phyloP scores from a whole-genome alignment of 768 basidiomycete genomes.

The Lyophyllum decastes region DNA sequence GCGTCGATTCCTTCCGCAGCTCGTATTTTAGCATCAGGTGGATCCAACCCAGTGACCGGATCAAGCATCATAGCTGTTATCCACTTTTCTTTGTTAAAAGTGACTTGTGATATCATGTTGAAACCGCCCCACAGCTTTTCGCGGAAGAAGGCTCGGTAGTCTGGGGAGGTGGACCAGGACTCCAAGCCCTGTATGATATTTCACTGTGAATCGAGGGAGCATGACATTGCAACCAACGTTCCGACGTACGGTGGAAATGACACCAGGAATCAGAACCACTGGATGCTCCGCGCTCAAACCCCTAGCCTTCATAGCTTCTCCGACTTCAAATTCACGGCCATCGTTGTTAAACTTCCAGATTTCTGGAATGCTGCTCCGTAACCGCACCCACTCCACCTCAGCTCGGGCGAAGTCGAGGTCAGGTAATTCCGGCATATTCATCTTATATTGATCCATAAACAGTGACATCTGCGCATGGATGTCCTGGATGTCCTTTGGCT shows the following conservation, averaged over 20 bases:
- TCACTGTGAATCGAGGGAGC: not conserved
- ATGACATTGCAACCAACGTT: not conserved
- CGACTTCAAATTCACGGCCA: constrained; percentile 79
- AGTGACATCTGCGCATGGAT: constrained; percentile 69
- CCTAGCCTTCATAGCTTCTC: constrained; percentile 63
- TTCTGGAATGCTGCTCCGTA: constrained; percentile 73
- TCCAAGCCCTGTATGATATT: constrained; percentile 64
- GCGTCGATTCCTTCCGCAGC: constrained; percentile 93
- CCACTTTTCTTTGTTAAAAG: constrained; percentile 88
- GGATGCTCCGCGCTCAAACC: constrained; percentile 75
- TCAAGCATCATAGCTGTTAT: constrained; percentile 90
- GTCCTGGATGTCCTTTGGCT: constrained; percentile 66
- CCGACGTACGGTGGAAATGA: constrained; percentile 76
- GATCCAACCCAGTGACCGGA: constrained; percentile 88
- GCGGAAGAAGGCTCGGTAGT: constrained; percentile 89
- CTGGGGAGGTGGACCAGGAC: constrained; percentile 89
- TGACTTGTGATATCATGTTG: constrained; percentile 80
- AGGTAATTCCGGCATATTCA: constrained; percentile 63
- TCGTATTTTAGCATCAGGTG: constrained; percentile 80
- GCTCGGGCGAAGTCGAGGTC: constrained; percentile 68
- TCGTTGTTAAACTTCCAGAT: constrained; percentile 82
- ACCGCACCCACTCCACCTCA: constrained; percentile 69
- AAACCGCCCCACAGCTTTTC: constrained; percentile 82
- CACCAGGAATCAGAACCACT: constrained; percentile 85
- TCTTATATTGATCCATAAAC: constrained; percentile 70